Percentiles rank a stretch among this genome's conserved stretches.
Conservation (phyloP, 2,329 filamentous ascomycete genomes). For the Exophiala bonariae region DNA sequence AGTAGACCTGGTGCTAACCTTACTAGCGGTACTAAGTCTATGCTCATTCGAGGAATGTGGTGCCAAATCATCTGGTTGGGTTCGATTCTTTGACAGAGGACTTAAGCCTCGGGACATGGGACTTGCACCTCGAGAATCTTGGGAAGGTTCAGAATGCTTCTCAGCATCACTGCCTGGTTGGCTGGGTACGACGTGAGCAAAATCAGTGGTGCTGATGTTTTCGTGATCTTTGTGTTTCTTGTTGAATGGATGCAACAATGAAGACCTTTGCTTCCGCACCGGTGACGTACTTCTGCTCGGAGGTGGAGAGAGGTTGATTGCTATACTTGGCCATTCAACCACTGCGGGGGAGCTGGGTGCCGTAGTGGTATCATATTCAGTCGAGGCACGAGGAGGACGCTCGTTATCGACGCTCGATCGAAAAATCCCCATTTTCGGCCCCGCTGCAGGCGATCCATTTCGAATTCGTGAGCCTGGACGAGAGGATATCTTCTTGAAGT, state of each 20-base stretch:
- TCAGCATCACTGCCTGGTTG: conserved; percentile 5
- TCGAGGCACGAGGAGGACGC: conserved; percentile 34
- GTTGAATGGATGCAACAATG: conserved; percentile 40
- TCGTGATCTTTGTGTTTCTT: conserved; percentile 31
- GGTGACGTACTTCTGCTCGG: conserved; percentile 66
- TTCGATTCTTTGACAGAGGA: conserved; percentile 18
- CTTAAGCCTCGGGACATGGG: conserved; percentile 21
- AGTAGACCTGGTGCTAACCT: conserved; percentile 46
- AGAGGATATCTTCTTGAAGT: conserved; percentile 15
- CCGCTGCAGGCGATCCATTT: conserved; percentile 8
- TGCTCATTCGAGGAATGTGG: conserved; percentile 11
- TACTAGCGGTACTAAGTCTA: conserved; percentile 27
- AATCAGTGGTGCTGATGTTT: conserved; percentile 44
- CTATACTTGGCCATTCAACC: conserved; percentile 57
- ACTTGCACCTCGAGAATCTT: conserved; percentile 24
- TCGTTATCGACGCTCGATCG: conserved; percentile 21
- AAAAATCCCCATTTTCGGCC: conserved; percentile 3
- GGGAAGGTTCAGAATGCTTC: conserved; percentile 1
- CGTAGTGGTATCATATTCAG: conserved; percentile 46
- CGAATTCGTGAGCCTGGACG: conserved; percentile 14
- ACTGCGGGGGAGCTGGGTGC: conserved; percentile 40
- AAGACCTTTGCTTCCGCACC: conserved; percentile 53
- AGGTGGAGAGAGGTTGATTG: conserved; percentile 63
- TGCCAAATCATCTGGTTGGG: conserved; percentile 10
- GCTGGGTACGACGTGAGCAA: conserved; percentile 20